A percentile compares a stretch with the other conserved stretches of the same genome.
Conservation (phyloP, 2,329 filamentous ascomycete genomes). For the Xylaria polymorpha region DNA sequence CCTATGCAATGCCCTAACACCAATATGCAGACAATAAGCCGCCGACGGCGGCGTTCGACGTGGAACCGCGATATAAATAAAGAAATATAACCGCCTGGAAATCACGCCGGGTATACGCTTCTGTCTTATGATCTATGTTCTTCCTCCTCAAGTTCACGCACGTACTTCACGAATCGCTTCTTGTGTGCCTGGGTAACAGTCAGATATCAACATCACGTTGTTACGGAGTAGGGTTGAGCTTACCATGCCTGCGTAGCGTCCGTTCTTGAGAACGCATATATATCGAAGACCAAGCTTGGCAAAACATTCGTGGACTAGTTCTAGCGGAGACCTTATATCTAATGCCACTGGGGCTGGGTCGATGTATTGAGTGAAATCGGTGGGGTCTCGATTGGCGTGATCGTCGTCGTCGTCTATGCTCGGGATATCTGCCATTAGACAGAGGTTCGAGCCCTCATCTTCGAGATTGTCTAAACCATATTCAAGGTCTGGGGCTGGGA, state of each 20-base stretch:
- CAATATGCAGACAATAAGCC: constrained; percentile 23
- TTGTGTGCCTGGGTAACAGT: constrained; percentile 77
- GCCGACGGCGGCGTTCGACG: constrained; percentile 5
- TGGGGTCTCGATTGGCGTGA: constrained; percentile 68
- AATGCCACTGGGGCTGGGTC: constrained; percentile 90
- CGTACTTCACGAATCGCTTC: constrained; percentile 95
- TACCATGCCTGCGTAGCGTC: constrained; percentile 89
- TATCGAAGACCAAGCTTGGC: constrained; percentile 93
- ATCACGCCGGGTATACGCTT: background rate
- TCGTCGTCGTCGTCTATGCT: constrained; percentile 74
- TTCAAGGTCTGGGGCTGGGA: constrained; percentile 93
- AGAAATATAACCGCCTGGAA: background rate
- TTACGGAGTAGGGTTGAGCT: constrained; percentile 50
- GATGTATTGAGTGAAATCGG: constrained; percentile 90
- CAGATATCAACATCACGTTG: constrained; percentile 31
- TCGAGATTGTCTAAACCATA: constrained; percentile 88
- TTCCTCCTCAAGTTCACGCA: constrained; percentile 80
- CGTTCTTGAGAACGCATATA: constrained; percentile 87
- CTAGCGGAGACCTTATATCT: constrained; percentile 90
- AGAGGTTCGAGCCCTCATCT: constrained; percentile 78
- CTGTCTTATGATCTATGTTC: constrained; percentile 43
- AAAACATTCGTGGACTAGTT: constrained; percentile 96
- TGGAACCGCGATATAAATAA: constrained; percentile 19
- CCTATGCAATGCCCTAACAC: constrained; percentile 32
- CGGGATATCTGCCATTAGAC: constrained; percentile 80